Conservation (phyloP, 2,329 filamentous ascomycete genomes). For the Fonsecaea multimorphosa region DNA sequence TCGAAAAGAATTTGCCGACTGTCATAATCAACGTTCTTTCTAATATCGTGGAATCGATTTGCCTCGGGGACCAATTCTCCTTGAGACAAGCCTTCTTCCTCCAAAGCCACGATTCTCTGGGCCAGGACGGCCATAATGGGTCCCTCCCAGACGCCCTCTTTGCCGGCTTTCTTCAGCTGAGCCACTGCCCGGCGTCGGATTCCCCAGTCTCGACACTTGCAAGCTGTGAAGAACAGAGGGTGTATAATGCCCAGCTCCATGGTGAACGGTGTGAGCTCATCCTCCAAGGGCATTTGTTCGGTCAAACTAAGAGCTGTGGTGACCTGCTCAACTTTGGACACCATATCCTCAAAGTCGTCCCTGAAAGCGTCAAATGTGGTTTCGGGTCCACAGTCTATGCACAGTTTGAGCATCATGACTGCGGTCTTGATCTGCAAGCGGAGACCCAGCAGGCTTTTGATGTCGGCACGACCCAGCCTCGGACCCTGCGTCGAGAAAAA, state of each 20-base stretch:
- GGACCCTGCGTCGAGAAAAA: constrained; percentile 31
- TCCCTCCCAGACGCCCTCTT: constrained; percentile 47
- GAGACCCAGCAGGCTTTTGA: constrained; percentile 39
- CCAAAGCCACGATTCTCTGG: constrained; percentile 39
- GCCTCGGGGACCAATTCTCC: constrained; percentile 36
- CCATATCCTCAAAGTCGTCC: constrained; percentile 40
- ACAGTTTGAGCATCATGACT: constrained; percentile 40
- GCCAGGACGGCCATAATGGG: constrained; percentile 43
- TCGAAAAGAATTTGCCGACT: constrained; percentile 35
- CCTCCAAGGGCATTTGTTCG: constrained; percentile 34
- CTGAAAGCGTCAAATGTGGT: constrained; percentile 37
- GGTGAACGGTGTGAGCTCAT: constrained; percentile 37
- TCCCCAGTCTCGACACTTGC: constrained; percentile 41
- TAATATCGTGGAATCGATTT: constrained; percentile 40
- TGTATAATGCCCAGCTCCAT: constrained; percentile 45
- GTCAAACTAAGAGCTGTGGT: constrained; percentile 33
- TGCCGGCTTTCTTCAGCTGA: constrained; percentile 43
- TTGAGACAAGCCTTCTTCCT: constrained; percentile 37
- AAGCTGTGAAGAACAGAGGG: constrained; percentile 44
- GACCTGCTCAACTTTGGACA: constrained; percentile 38
- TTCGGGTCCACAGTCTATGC: constrained; percentile 39
- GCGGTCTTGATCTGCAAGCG: constrained; percentile 39
- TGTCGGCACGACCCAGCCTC: constrained; percentile 28
- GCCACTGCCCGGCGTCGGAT: constrained; percentile 42
- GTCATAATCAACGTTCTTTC: constrained; percentile 41